Evolutionary conservation across 2,329 filamentous ascomycete genomes (phyloP).

Genomic region (Aspergillus brasiliensis): DNA sequence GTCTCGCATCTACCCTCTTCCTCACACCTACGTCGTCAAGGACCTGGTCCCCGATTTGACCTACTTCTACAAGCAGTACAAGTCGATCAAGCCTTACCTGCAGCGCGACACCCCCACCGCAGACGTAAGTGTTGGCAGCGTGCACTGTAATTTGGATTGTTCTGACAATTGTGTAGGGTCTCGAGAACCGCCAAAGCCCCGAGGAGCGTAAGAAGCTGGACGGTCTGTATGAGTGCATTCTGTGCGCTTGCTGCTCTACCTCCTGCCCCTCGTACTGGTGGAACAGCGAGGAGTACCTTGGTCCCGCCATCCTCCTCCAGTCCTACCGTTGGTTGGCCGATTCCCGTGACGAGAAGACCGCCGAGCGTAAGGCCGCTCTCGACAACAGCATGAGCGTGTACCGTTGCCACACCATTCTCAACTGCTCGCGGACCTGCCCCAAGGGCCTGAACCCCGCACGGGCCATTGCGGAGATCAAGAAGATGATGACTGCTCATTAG

Average conservation of each 20-base stretch:
- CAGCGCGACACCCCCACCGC: slow-evolving; percentile 82
- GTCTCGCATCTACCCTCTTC: slow-evolving; percentile 93
- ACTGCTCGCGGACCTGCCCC: slow-evolving; percentile 96
- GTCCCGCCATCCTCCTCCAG: slow-evolving; percentile 93
- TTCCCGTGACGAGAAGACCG: slow-evolving; percentile 86
- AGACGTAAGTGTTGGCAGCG: slow-evolving; percentile 64
- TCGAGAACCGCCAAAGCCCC: slow-evolving; percentile 87
- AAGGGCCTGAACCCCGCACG: slow-evolving; percentile 96
- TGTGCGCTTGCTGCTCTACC: slow-evolving; percentile 98
- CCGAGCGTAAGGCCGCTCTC: slow-evolving; percentile 83
- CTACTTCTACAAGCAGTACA: slow-evolving; percentile 99
- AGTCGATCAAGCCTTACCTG: slow-evolving; percentile 98
- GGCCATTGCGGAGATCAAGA: slow-evolving; percentile 98
- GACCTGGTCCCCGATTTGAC: slow-evolving; percentile 97
- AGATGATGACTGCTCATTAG: slow-evolving; percentile 71
- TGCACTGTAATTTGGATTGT: not conserved
- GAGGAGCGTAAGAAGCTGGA: slow-evolving; percentile 95
- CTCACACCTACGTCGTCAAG: slow-evolving; percentile 99
- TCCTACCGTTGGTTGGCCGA: slow-evolving; percentile 98
- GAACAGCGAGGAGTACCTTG: slow-evolving; percentile 98
- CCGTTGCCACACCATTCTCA: slow-evolving; percentile 98
- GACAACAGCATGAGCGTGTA: slow-evolving; percentile 99
- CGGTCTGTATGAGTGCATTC: slow-evolving; percentile 97
- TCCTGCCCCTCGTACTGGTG: slow-evolving; percentile 99
- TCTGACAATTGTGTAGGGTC: slow-evolving; percentile 62